Evolutionary conservation across 108 stramenopile species (phyloP).

Genomic region (Schizochytrium sp.): DNA sequence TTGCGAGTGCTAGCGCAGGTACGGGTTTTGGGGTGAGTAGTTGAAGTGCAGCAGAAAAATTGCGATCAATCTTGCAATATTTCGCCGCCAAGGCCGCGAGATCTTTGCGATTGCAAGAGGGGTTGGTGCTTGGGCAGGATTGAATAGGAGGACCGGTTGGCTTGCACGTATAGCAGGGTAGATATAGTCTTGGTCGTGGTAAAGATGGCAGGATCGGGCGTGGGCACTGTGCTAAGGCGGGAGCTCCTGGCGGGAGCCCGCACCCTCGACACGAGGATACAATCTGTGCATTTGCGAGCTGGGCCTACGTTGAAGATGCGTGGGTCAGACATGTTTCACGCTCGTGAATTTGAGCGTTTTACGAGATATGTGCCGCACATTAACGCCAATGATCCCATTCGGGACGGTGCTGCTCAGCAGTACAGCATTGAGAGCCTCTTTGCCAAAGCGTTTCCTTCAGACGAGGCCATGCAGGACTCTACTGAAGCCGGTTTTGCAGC

Average conservation of each 20-base stretch:
- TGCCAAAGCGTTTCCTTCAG: neutral
- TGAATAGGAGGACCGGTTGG: no score
- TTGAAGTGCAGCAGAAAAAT: no score
- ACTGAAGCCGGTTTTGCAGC: conserved; percentile 2
- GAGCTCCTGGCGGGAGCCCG: conserved; percentile 1
- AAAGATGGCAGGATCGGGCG: neutral
- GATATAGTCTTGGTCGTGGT: neutral
- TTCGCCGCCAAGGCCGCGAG: no score
- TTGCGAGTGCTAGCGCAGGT: no score
- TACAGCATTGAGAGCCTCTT: neutral
- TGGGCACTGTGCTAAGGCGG: conserved; percentile 16
- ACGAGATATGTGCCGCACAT: neutral
- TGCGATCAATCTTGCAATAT: no score
- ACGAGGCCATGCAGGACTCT: conserved; percentile 26
- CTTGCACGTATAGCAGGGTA: neutral
- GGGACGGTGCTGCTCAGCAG: neutral
- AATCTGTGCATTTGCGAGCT: neutral
- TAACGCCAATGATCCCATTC: neutral
- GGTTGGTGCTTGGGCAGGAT: no score
- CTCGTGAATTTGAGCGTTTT: neutral
- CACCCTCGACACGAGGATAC: conserved; percentile 21
- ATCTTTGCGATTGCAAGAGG: no score
- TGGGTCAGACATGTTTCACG: neutral
- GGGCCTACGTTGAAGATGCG: conserved; percentile 6
- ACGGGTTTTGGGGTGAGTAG: no score